Percentiles rank a stretch among this genome's conserved stretches.
Conservation (phyloP, 2,329 filamentous ascomycete species). For the Calonectria montana region DNA sequence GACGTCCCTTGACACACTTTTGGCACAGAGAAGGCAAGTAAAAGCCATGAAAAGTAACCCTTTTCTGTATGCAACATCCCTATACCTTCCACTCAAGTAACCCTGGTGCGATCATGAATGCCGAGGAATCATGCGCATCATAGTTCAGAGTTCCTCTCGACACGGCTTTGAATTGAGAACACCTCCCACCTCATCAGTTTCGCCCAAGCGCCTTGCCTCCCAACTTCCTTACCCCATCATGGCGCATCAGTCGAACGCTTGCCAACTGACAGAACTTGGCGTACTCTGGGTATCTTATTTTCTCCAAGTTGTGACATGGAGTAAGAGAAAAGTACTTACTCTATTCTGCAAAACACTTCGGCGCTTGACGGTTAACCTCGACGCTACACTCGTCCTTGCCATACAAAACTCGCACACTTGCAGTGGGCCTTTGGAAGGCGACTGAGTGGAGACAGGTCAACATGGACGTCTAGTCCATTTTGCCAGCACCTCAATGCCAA, state of each 20-base stretch:
- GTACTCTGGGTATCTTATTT: slow-evolving; percentile 22
- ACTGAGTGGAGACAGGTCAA: slow-evolving; percentile 27
- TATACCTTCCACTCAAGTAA: slow-evolving; percentile 14
- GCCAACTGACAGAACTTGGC: slow-evolving; percentile 7
- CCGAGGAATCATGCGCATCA: neutral
- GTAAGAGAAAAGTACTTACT: slow-evolving; percentile 19
- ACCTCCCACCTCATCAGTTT: slow-evolving; percentile 11
- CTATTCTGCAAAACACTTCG: slow-evolving; percentile 18
- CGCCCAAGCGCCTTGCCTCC: slow-evolving; percentile 14
- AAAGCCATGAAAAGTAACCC: slow-evolving; percentile 22
- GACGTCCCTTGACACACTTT: slow-evolving; percentile 20
- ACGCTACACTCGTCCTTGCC: slow-evolving; percentile 27
- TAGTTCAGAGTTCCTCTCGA: slow-evolving; percentile 21
- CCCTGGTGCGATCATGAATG: slow-evolving; percentile 12
- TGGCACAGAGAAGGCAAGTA: slow-evolving; percentile 26
- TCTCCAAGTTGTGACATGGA: slow-evolving; percentile 20
- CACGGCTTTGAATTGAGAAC: slow-evolving; percentile 19
- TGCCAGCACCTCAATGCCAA: slow-evolving; percentile 70
- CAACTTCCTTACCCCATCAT: slow-evolving; percentile 10
- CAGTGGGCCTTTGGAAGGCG: slow-evolving; percentile 19
- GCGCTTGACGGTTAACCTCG: slow-evolving; percentile 31
- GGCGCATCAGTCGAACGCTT: slow-evolving; percentile 6
- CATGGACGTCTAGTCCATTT: slow-evolving; percentile 31
- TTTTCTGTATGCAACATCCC: slow-evolving; percentile 32
- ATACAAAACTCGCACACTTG: slow-evolving; percentile 10